phyloP scores from a whole-genome alignment of 1,139 yeast genomes.

The Pichia sp. region DNA sequence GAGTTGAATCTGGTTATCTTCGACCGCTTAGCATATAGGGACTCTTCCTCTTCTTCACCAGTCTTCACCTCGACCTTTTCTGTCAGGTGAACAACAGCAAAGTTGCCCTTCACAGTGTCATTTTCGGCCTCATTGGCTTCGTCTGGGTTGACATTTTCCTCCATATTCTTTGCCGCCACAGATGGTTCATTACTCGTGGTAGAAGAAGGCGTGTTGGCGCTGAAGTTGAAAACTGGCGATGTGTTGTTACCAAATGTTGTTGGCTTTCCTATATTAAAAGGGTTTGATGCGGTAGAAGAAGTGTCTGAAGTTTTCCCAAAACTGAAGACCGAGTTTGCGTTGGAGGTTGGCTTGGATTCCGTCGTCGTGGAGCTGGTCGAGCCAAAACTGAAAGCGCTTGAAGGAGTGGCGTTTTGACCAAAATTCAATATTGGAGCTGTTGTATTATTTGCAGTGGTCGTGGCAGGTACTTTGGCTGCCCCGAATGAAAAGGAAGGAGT shows the following conservation, averaged over 20 bases:
- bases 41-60: conserved; percentile 83
- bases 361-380: not conserved
- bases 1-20: conserved; percentile 62
- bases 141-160: not conserved
- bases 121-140: conserved; percentile 33
- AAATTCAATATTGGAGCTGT: not conserved
- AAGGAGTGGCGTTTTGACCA: conserved; percentile 5
- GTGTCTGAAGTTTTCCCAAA: conserved; percentile 26
- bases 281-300: conserved; percentile 12
- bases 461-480: not conserved
- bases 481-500: conserved; percentile 18
- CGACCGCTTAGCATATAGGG: conserved; percentile 60
- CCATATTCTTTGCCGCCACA: too few relatives aligned
- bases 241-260: not conserved
- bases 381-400: conserved; percentile 17
- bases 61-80: conserved; percentile 53
- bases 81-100: conserved; percentile 45
- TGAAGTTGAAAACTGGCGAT: conserved; percentile 16
- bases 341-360: conserved; percentile 25
- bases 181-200: not conserved
- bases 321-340: conserved; percentile 22
- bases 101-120: conserved; percentile 43
- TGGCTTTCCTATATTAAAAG: conserved; percentile 22
- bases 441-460: conserved; percentile 13
- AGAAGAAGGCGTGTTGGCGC: conserved; percentile 22